Conservation (phyloP, 2,329 filamentous ascomycete species). For the Calycina herbarum region DNA sequence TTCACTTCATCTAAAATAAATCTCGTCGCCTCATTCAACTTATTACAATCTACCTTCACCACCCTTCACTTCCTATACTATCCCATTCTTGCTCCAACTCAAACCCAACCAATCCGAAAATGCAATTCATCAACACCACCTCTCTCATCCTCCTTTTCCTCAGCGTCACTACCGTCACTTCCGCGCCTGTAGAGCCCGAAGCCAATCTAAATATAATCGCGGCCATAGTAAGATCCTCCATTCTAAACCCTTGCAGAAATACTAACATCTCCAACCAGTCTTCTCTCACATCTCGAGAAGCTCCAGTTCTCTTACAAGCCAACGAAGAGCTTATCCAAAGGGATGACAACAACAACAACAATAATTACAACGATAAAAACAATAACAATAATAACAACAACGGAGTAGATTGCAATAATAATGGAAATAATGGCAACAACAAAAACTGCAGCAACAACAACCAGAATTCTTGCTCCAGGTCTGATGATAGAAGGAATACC, state of each 20-base stretch:
- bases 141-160: neutral
- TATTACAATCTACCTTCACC: neutral
- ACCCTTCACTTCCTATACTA: too few species aligned
- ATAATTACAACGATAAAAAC: too few species aligned
- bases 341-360: neutral
- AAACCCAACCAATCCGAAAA: too few species aligned
- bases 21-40: too few species aligned
- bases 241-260: neutral
- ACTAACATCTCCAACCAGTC: neutral
- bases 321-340: neutral
- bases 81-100: too few species aligned
- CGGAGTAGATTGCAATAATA: too few species aligned
- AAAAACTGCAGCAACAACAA: neutral
- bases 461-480: neutral
- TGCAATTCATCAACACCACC: neutral
- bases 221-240: neutral
- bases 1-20: neutral
- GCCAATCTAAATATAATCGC: neutral
- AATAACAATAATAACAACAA: neutral
- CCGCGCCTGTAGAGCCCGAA: neutral
- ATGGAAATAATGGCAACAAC: too few species aligned
- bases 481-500: neutral
- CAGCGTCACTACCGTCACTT: neutral
- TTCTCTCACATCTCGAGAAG: neutral
- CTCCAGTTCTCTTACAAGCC: neutral